Evolutionary conservation across 768 basidiomycete species (phyloP).

Genomic region (Lactarius sp.): DNA sequence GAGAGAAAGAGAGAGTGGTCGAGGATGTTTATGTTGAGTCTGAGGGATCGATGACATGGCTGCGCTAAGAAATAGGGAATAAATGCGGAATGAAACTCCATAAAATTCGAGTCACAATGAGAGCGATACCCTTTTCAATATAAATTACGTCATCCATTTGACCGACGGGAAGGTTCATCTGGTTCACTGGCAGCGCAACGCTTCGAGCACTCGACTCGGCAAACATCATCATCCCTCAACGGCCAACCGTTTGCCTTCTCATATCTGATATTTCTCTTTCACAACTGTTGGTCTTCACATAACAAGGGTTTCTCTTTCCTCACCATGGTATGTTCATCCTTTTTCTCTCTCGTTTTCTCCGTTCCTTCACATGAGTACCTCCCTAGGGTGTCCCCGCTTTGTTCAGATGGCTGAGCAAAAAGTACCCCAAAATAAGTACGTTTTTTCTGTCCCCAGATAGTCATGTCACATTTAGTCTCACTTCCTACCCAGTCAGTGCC

Average conservation of each 20-base stretch:
- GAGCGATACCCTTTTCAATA: neutral
- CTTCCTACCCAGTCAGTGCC: slow-evolving; percentile 48
- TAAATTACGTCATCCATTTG: neutral
- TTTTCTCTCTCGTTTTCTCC: neutral
- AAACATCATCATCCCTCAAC: too few relatives aligned
- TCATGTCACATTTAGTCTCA: neutral
- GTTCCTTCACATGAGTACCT: neutral
- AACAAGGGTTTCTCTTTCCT: neutral
- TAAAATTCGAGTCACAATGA: neutral
- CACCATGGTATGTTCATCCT: slow-evolving; percentile 7
- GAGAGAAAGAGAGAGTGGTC: slow-evolving; percentile 4
- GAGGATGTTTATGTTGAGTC: neutral
- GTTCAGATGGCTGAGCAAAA: slow-evolving; percentile 97
- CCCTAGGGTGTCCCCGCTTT: slow-evolving; percentile 92
- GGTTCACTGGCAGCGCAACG: too few relatives aligned
- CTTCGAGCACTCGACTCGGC: too few relatives aligned
- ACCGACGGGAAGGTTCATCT: too few relatives aligned
- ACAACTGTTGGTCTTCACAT: neutral
- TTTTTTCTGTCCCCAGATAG: slow-evolving; percentile 19
- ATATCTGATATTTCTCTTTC: neutral
- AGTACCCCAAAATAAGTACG: slow-evolving; percentile 95
- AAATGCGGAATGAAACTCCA: neutral
- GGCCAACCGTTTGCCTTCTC: neutral
- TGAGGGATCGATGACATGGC: slow-evolving; percentile 5
- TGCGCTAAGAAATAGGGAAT: neutral